Base-by-base conservation (phyloP, 805 yeast genomes). In the Henningerozyma blattae region DNA sequence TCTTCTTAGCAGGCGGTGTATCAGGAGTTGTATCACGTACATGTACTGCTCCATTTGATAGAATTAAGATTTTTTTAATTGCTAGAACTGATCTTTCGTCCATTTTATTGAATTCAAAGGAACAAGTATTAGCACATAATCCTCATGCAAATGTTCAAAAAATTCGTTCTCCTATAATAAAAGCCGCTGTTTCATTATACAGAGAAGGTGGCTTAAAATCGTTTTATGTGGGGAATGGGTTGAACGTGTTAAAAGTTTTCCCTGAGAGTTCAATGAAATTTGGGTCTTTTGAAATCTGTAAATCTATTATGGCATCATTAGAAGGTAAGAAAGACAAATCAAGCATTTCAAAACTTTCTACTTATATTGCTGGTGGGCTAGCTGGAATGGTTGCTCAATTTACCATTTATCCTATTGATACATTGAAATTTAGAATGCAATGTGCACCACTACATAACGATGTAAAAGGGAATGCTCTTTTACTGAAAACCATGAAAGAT, bases 201-300 rank as follows among this genome's bases (percentile, higher is more conserved):
- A 72, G 71, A 46, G 91, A 82, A 57, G 96, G 95, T 18, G 98
- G 98, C 0, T 35, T 86, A 4, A 68, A 70, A 36, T 78, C 91
- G 0, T 91, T 91, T 52, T 91, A 91, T 55, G 94, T 87, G 13
- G 98, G 96, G 5, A 89, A 89, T 59, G 97, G 96, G 1, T 64
- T 89, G 31, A 91, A 91, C 54, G 84, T 82, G n/a, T 48, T 87
- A 35, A 89, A 89, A 54, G 95, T 89, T 15, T 84, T 91, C 51
- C 98, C 98, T 0, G 98, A 89, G 55, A 80, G 94, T 25, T 96
- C 97, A 1, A 89, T 89, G 73, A 91, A 91, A 53, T 89, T 91
- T 58, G 97, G 98, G 3, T 76, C 94, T 4, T 89, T 91, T 55
- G 98, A 89, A 55, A 70, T 85, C 4, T 77, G 87, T 0, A 91